phyloP scores from a whole-genome alignment of 257 asterid genomes.

The Solanum sitiens region DNA sequence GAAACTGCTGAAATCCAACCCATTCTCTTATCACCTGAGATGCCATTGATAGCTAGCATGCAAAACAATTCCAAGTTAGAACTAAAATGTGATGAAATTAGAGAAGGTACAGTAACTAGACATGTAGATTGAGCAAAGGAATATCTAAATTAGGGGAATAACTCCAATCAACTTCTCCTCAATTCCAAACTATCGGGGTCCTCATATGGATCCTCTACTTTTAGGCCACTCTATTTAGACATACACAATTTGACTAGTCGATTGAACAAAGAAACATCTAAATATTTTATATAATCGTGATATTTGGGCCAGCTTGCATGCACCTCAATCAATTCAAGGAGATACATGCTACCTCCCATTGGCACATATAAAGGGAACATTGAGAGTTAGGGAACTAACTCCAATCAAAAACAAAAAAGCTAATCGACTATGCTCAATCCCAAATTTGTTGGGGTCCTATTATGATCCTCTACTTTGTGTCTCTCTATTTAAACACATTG shows the following conservation, averaged over 20 bases:
- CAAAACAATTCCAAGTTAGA: not conserved
- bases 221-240: not conserved
- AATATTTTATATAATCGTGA: not conserved
- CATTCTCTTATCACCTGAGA: conserved; percentile 69
- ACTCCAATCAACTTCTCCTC: not conserved
- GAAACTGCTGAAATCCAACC: conserved; percentile 84
- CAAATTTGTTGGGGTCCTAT: not conserved
- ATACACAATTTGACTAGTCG: not conserved
- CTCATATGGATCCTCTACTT: not conserved
- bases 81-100: not conserved
- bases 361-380: not conserved
- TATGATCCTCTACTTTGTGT: not conserved
- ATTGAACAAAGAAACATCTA: not conserved
- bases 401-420: not conserved
- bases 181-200: not conserved
- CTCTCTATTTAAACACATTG: not conserved
- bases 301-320: not conserved
- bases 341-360: not conserved
- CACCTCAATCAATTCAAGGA: not conserved
- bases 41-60: conserved; percentile 50
- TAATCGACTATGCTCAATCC: not conserved
- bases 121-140: not conserved
- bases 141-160: not conserved
- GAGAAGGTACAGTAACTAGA: not conserved
- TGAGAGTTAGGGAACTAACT: not conserved